Conservation (phyloP, 352 stramenopile genomes). For the Phytopythium ostracodes region DNA sequence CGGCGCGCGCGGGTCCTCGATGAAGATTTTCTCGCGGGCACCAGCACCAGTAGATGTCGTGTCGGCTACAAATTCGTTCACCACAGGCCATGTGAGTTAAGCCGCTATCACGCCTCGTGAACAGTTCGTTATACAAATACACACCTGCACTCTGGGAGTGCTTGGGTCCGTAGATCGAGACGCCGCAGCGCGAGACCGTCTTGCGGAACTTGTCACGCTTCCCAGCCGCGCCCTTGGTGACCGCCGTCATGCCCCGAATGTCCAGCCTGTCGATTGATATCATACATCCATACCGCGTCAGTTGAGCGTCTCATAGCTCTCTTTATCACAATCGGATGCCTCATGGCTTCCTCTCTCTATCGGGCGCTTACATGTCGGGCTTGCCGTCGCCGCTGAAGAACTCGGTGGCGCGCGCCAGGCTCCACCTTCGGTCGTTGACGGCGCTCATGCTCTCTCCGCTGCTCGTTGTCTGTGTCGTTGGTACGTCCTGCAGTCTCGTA, state of each 20-base stretch:
- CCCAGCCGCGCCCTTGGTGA: constrained; percentile 78
- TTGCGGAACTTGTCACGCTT: constrained; percentile 89
- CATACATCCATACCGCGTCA: not conserved
- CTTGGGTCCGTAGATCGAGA: constrained; percentile 86
- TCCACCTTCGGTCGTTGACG: constrained; percentile 74
- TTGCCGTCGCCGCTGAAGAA: constrained; percentile 89
- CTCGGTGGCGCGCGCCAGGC: constrained; percentile 79
- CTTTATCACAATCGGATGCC: too few relatives aligned
- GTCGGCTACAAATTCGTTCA: constrained; percentile 6
- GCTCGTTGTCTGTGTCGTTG: not conserved
- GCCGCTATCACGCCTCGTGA: not conserved
- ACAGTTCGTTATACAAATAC: not conserved
- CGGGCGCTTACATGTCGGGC: constrained; percentile 62
- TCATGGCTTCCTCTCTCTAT: not conserved
- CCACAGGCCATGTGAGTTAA: not conserved
- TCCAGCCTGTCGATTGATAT: constrained; percentile 47
- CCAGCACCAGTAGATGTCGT: constrained; percentile 14
- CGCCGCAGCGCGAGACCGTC: constrained; percentile 78
- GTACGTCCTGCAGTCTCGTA: not conserved
- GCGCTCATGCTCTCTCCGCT: constrained; percentile 33
- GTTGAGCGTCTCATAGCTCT: too few relatives aligned
- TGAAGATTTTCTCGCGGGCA: constrained; percentile 78
- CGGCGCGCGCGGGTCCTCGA: constrained; percentile 78
- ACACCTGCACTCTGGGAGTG: constrained; percentile 50
- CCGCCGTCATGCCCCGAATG: constrained; percentile 83